Evolutionary conservation across 148 eudicot genomes (phyloP).

Genomic region (Chenopodium formosanum): DNA sequence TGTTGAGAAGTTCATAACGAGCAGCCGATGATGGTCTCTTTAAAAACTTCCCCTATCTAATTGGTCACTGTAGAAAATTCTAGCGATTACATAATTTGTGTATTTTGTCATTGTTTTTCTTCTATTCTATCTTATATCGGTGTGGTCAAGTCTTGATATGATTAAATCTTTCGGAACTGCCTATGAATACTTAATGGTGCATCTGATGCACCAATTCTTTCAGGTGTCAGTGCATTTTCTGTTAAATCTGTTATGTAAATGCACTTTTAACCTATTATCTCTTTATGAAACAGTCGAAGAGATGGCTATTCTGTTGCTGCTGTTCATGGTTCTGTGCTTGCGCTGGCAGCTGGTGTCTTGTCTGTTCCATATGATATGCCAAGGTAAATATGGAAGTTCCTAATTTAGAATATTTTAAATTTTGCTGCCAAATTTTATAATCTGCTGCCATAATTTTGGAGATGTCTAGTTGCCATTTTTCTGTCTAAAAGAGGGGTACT

Average conservation of each 20-base stretch:
- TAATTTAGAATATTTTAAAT: neutral
- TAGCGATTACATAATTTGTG: neutral
- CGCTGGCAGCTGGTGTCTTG: slow-evolving; percentile 80
- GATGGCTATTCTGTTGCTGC: slow-evolving; percentile 56
- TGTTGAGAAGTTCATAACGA: neutral
- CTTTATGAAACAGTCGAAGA: slow-evolving; percentile 42
- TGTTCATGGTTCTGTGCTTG: slow-evolving; percentile 84
- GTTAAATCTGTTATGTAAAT: slow-evolving; percentile 7
- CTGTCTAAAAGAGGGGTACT: no score
- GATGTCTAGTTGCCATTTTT: neutral
- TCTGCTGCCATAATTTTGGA: neutral
- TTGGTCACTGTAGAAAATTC: neutral
- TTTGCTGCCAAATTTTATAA: neutral
- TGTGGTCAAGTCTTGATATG: neutral
- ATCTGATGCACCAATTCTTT: neutral
- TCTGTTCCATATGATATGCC: slow-evolving; percentile 99
- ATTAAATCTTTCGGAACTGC: neutral
- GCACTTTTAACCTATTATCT: slow-evolving; percentile 8
- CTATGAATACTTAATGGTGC: neutral
- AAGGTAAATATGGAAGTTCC: slow-evolving; percentile 45
- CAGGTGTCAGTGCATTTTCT: neutral
- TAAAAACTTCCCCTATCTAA: neutral
- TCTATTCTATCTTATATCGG: neutral
- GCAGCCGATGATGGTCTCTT: neutral
- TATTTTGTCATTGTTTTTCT: neutral